Conservation (phyloP, 768 basidiomycete genomes). For the Pisolithus orientalis region DNA sequence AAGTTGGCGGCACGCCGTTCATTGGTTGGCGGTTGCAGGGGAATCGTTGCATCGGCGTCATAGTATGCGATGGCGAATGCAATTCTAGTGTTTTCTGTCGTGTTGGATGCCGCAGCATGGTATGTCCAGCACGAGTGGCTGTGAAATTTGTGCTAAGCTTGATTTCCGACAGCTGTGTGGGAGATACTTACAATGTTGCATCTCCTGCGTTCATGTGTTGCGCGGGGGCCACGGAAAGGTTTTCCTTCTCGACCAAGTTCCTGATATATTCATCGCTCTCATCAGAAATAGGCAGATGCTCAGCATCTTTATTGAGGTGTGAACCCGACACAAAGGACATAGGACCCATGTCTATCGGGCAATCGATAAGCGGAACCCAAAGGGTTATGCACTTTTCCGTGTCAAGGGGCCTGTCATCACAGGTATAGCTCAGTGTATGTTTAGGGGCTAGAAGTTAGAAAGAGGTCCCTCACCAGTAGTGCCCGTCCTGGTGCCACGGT, state of each 20-base stretch:
- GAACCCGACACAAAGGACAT: slow-evolving; percentile 7
- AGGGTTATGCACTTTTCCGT: slow-evolving; percentile 6
- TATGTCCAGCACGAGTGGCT: slow-evolving; percentile 7
- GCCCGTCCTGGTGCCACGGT: slow-evolving; percentile 1
- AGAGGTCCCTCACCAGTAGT: slow-evolving; percentile 1
- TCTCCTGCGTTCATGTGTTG: slow-evolving; percentile 5
- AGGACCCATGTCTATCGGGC: slow-evolving; percentile 4
- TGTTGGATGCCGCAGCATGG: slow-evolving; percentile 4
- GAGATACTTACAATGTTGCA: slow-evolving; percentile 2
- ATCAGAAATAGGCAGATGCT: slow-evolving; percentile 2
- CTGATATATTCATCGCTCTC: slow-evolving; percentile 1
- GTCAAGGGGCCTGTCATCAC: slow-evolving; percentile 1
- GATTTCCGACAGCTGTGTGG: background rate
- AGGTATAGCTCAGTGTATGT: background rate
- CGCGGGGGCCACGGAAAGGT: background rate
- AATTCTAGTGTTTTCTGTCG: background rate
- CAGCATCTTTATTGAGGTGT: background rate
- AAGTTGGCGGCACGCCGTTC: slow-evolving; percentile 3
- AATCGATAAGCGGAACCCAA: slow-evolving; percentile 5
- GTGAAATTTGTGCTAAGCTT: background rate
- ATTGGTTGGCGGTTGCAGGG: background rate
- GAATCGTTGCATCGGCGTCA: slow-evolving; percentile 2
- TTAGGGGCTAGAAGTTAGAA: no score
- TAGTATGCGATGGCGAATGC: slow-evolving; percentile 1
- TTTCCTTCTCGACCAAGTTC: slow-evolving; percentile 1